A percentile compares a stretch with the other conserved stretches of the same genome.
These are phyloP conservation scores for Bretschneidera sinensis DNA, from an alignment of 345 rosid genomes.

Conservation along the genomic window DNA sequence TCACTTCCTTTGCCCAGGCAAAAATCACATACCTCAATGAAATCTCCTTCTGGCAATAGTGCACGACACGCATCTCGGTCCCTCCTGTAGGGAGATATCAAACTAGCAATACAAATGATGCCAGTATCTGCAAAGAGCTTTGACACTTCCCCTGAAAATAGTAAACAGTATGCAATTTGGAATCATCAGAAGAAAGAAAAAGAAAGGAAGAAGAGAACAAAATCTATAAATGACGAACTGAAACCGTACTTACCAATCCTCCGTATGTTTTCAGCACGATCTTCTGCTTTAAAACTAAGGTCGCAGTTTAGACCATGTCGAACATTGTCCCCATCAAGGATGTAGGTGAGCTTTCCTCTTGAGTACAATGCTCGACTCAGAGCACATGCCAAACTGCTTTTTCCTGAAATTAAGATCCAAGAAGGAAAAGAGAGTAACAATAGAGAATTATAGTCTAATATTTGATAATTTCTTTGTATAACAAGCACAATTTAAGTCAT, in stretches of 20 bases:
- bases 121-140: conserved; percentile 80
- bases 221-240: not conserved
- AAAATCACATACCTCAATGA: conserved; percentile 52
- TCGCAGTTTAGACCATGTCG: conserved; percentile 69
- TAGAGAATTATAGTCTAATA: not conserved
- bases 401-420: conserved; percentile 33
- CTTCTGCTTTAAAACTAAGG: conserved; percentile 58
- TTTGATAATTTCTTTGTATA: not conserved
- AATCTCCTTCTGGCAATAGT: conserved; percentile 57
- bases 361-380: conserved; percentile 41
- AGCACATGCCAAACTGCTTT: conserved; percentile 74
- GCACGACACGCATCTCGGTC: conserved; percentile 66
- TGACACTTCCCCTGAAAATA: conserved; percentile 56
- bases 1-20: not conserved
- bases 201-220: not conserved
- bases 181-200: not conserved
- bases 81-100: conserved; percentile 70
- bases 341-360: conserved; percentile 55
- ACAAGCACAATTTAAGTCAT: not conserved
- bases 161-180: conserved; percentile 9
- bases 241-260: conserved; percentile 42
- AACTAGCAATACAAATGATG: conserved; percentile 66
- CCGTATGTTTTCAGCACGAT: conserved; percentile 62
- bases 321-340: conserved; percentile 76
- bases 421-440: not conserved